These are phyloP conservation scores for Gynostemma pentaphyllum DNA, from an alignment of 306 rosid species.

Conservation along the genomic window DNA sequence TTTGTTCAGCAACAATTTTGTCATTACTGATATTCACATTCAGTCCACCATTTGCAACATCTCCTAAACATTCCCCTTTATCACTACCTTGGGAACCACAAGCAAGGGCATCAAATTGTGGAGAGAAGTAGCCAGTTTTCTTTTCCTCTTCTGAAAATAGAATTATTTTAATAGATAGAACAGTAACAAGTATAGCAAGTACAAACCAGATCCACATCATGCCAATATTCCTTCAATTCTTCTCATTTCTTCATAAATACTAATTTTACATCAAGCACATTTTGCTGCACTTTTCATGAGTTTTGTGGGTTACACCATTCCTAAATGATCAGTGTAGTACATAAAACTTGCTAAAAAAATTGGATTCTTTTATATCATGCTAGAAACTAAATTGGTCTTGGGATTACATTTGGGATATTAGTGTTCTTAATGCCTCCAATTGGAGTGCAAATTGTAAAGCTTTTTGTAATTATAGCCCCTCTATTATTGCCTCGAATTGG, in stretches of 20 bases:
- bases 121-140: constrained; percentile 30
- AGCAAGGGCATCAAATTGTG: constrained; percentile 44
- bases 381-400: not conserved
- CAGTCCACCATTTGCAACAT: constrained; percentile 23
- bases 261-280: not conserved
- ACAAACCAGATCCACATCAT: not conserved
- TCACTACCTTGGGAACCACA: constrained; percentile 26
- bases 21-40: constrained; percentile 9
- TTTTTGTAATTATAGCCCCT: too few species aligned
- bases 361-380: not conserved
- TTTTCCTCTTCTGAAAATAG: constrained; percentile 55
- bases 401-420: too few species aligned
- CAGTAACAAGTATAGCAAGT: too few species aligned
- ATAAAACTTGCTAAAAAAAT: not conserved
- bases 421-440: too few species aligned
- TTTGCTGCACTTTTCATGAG: not conserved
- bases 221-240: not conserved
- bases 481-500: too few species aligned
- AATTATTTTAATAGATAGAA: not conserved
- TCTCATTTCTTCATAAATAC: not conserved
- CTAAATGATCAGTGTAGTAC: not conserved
- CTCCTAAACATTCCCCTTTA: constrained; percentile 17
- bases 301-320: not conserved
- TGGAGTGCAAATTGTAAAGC: too few species aligned
- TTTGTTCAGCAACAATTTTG: not conserved